Evolutionary conservation across 140 eudicot genomes (phyloP), one percentile per base, ranked within the genome.

Genomic region (Senecio squalidus): DNA sequence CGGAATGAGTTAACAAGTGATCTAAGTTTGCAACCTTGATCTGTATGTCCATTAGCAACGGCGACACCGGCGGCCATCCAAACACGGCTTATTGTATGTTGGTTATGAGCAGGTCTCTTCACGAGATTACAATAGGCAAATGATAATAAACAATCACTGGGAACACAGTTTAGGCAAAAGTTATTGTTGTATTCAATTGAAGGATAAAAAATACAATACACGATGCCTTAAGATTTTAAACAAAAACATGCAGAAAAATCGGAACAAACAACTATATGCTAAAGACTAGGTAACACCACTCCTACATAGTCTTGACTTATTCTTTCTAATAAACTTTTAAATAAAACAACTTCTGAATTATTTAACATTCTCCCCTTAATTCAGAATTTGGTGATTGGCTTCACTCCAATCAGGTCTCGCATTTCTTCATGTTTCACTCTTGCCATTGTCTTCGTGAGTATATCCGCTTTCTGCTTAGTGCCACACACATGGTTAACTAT

Each of bases 1-100:
- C 70, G 64, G 53, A 76, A 51, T 26, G 80, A 74, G 11, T 66
- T 67, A 46, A 76, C 62, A 9, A 62, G 48, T 33, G 82, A 69
- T 53, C 54, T 79, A 40, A 66, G 55, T 22, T 70, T 83, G 25
- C 26, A 74, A 1, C 76, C 73, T 26, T 79, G 85, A 27, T 79
- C 81, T 53, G 43, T 36, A 36, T 36, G 43, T 10, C 76, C 71
- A 45, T 79, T 79, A 2, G 47, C 83, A 18, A 76, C 43, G 0
- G 43, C 43, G 0, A 36, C 43, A 36, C 43, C 15, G 3, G 43
- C 74, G 0, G 86, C 91, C 64, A 76, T 34, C 78, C 80, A 79
- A 10, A 76, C 75, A 14, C 86, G 74, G 76, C 57, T 79, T 48
- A 69, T 22, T n/a, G 20, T 34, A 13, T 48, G 55, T 48, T 9